These are phyloP conservation scores for Ulota crispa DNA, from an alignment of 225 moss, liverwort and hornwort genomes.

Conservation along the genomic window DNA sequence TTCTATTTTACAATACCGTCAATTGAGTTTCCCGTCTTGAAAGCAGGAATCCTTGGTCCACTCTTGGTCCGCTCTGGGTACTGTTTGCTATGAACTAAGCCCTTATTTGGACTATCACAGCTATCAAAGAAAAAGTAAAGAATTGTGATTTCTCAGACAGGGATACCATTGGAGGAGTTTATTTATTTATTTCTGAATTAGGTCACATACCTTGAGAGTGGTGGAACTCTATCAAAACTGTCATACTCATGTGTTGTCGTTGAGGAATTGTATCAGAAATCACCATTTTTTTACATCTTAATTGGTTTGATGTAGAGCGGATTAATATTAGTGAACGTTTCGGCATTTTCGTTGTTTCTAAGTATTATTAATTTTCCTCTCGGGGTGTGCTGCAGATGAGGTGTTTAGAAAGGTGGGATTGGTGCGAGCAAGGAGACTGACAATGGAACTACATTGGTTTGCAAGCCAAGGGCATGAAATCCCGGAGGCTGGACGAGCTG, in stretches of 20 bases:
- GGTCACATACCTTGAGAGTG: not conserved
- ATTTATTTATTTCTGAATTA: not conserved
- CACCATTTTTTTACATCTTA: not conserved
- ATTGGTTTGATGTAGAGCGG: not conserved
- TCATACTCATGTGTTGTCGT: not conserved
- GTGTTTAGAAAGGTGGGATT: conserved; percentile 58
- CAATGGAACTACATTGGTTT: conserved; percentile 76
- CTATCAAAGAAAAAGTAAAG: not conserved
- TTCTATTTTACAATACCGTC: not conserved
- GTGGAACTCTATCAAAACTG: not conserved
- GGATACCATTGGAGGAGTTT: not conserved
- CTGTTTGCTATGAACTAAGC: not conserved
- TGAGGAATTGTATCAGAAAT: not conserved
- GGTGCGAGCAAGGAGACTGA: conserved; percentile 54
- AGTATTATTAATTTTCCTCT: not conserved
- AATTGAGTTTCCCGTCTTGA: not conserved
- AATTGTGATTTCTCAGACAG: not conserved
- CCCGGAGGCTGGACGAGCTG: conserved; percentile 62
- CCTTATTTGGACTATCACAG: not conserved
- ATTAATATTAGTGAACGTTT: not conserved
- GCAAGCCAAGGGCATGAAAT: conserved; percentile 64
- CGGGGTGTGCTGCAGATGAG: conserved; percentile 45
- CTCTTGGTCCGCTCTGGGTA: not conserved
- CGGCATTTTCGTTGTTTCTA: not conserved
- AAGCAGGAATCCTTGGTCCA: not conserved